Evolutionary conservation across 352 stramenopile species (phyloP).

Genomic region (Phytophthora litchii): DNA sequence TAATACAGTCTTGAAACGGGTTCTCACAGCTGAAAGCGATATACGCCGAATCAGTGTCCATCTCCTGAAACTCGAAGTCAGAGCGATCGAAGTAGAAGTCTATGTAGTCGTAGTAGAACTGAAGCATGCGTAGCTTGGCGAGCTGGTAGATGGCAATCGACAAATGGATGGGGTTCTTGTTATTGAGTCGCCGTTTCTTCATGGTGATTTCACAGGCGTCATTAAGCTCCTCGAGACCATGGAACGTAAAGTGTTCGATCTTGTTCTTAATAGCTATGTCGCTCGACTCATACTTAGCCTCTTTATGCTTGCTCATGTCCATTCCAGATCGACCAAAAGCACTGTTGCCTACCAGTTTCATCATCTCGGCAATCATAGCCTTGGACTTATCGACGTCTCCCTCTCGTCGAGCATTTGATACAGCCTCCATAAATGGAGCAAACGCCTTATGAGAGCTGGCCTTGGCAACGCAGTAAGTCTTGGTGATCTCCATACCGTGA

Average conservation of each 20-base stretch:
- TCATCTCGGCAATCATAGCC: too few species aligned
- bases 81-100: conserved; percentile 9
- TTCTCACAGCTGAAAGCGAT: background rate
- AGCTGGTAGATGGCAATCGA: conserved; percentile 11
- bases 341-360: background rate
- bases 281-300: conserved; percentile 5
- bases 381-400: too few species aligned
- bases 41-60: conserved; percentile 4
- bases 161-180: conserved; percentile 7
- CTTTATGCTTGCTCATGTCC: conserved; percentile 15
- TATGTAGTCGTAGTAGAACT: conserved; percentile 19
- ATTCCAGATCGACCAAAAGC: conserved; percentile 14
- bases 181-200: conserved; percentile 4
- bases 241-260: conserved; percentile 12
- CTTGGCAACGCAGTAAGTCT: too few species aligned
- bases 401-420: too few species aligned
- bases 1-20: conserved; percentile 5
- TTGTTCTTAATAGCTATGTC: conserved; percentile 2
- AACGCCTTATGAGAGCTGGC: too few species aligned
- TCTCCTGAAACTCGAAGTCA: conserved; percentile 16
- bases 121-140: conserved; percentile 14
- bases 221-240: conserved; percentile 9
- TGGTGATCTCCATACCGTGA: background rate
- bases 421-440: too few species aligned
- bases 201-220: conserved; percentile 8